Evolutionary conservation across 352 stramenopile species (phyloP).

Genomic region (Blastocystis sp.): DNA sequence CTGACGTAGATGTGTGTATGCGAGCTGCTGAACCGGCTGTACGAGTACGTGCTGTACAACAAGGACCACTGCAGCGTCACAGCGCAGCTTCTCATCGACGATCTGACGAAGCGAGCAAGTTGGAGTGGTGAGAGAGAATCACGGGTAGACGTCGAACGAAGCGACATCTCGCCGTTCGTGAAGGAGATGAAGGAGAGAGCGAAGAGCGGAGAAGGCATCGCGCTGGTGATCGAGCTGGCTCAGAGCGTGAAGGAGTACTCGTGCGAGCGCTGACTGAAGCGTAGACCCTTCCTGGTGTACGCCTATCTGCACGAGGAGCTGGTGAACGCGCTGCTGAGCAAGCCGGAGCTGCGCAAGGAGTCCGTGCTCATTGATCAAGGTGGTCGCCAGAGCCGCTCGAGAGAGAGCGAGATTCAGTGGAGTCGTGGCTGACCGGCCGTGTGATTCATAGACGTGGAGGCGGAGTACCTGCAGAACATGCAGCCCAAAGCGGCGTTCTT

Average conservation of each 20-base stretch:
- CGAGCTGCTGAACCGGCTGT: constrained; percentile 16
- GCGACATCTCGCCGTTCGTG: neutral
- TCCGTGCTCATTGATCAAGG: constrained; percentile 35
- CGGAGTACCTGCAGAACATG: constrained; percentile 43
- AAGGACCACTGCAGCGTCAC: neutral
- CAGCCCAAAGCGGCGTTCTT: neutral
- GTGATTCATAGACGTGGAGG: constrained; percentile 3
- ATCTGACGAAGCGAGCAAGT: neutral
- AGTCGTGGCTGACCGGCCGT: neutral
- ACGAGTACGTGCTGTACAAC: constrained; percentile 44
- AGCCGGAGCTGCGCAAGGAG: constrained; percentile 7
- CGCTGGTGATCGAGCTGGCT: constrained; percentile 10
- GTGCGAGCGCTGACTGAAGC: neutral
- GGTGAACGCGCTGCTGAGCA: neutral
- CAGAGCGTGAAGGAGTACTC: constrained; percentile 28
- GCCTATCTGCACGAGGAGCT: constrained; percentile 55
- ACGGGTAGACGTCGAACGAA: neutral
- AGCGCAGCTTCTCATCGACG: constrained; percentile 23
- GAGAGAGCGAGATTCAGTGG: neutral
- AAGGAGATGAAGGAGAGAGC: neutral
- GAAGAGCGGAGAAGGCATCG: neutral
- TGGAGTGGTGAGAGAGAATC: neutral
- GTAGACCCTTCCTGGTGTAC: constrained; percentile 61
- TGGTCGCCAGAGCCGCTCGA: neutral
- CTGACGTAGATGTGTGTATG: constrained; percentile 1